Evolutionary conservation across 352 stramenopile species (phyloP), one percentile per base, ranked within the genome.

Genomic region (Phytophthora capsici): DNA sequence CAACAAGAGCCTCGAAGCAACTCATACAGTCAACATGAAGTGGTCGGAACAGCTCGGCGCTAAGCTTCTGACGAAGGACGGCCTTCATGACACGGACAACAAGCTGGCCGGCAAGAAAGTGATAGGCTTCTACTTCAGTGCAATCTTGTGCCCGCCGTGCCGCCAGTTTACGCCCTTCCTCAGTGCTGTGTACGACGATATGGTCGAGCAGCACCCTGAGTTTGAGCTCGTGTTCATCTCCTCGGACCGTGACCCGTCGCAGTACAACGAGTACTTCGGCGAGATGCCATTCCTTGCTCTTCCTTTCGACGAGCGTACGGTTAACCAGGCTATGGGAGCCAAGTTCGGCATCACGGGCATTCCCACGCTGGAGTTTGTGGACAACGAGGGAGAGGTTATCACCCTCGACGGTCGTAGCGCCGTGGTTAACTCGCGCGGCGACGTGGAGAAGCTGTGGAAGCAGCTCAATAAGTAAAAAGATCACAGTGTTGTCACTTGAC

Each of bases 111-210:
- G 59, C 57, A 95, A 93, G 75, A 90, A 92, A 69, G 78, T 97
- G 28, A 73, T 98, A 26, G 88, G 88, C n/a, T 74, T 99, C 38
- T 99, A 99, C 82, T 99, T 99, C 87, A 97, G 82, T 50, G 96
- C 96, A 8, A 86, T 98, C 80, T 99, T 95, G 95, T 98, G 95
- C 76, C 82, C 78, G 32, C 95, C 96, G 32, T 99, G 96, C 80
- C 88, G 91, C 51, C 71, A 82, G 20, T 99, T 99, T 76, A 99
- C 95, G 60, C 95, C 96, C 7, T 91, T 98, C 77, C 83, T 98
- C 46, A 87, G 69, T 63, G 83, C 90, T 43, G 77, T 92, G 26
- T 98, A 98, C 76, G 80, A 97, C 40, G 83, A 97, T 59, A 83
- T 98, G 63, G 63, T 95, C 45, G 83, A 94, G 47, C 72, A 94